Percentiles rank a stretch among this genome's conserved stretches.
phyloP scores from a whole-genome alignment of 108 stramenopile species.

The Pseudonitzschia pungens region DNA sequence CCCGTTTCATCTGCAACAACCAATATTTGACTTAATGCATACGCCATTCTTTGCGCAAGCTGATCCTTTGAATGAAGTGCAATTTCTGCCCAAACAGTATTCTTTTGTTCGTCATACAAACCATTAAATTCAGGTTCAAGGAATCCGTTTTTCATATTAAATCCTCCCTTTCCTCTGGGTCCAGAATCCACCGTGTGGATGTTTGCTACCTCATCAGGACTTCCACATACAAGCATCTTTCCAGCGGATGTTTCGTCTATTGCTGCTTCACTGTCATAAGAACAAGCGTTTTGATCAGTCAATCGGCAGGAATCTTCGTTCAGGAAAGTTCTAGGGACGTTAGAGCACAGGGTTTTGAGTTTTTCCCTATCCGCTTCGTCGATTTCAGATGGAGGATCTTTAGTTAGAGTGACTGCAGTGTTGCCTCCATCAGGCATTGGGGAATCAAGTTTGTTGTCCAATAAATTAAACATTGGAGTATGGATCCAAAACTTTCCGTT shows the following conservation, averaged over 20 bases:
- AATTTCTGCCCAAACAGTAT: slow-evolving; percentile 52
- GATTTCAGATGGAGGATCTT: no score
- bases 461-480: slow-evolving; percentile 32
- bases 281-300: slow-evolving; percentile 11
- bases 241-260: not conserved
- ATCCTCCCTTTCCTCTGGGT: not conserved
- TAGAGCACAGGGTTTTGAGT: slow-evolving; percentile 27
- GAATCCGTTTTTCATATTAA: not conserved
- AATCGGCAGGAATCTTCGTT: slow-evolving; percentile 53
- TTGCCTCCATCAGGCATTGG: slow-evolving; percentile 33
- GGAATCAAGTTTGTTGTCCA: slow-evolving; percentile 39
- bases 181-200: not conserved
- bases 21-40: slow-evolving; percentile 58
- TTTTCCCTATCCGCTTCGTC: not conserved
- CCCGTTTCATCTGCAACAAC: not conserved
- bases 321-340: slow-evolving; percentile 47
- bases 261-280: not conserved
- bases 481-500: slow-evolving; percentile 2
- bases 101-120: slow-evolving; percentile 20
- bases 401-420: not conserved
- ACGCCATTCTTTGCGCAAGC: slow-evolving; percentile 76
- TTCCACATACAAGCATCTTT: slow-evolving; percentile 37
- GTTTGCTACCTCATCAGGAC: slow-evolving; percentile 43
- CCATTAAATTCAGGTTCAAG: no score
- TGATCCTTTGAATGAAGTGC: slow-evolving; percentile 64